Percentiles rank a stretch among this genome's conserved stretches.
These are phyloP conservation scores for Pseudocercospora vitis DNA, from an alignment of 2,329 filamentous ascomycete species.

Conservation along the genomic window DNA sequence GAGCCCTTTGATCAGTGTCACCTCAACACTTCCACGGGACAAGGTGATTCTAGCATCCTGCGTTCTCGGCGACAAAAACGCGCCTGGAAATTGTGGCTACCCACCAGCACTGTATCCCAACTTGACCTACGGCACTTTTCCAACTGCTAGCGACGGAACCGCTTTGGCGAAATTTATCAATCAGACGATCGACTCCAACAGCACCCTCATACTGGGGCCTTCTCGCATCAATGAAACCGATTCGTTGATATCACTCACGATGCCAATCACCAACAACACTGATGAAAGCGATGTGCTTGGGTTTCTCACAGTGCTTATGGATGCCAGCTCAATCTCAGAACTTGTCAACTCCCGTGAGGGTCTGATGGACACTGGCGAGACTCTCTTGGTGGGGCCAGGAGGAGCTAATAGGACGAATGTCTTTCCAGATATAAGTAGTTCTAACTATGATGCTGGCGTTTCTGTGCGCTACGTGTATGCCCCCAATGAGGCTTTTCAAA, in stretches of 20 bases:
- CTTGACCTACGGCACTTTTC: conserved; percentile 59
- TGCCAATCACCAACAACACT: conserved; percentile 71
- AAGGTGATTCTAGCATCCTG: no score
- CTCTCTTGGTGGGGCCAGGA: conserved; percentile 68
- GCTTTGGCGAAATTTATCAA: no score
- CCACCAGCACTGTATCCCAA: conserved; percentile 75
- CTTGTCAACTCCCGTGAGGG: conserved; percentile 67
- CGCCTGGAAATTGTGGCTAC: conserved; percentile 63
- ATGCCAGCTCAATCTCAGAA: conserved; percentile 63
- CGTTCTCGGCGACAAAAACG: conserved; percentile 50
- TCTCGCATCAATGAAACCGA: conserved; percentile 69
- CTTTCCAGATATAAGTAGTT: no score
- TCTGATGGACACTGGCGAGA: conserved; percentile 66
- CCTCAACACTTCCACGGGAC: no score
- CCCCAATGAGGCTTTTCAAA: conserved; percentile 32
- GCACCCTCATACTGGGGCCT: conserved; percentile 73
- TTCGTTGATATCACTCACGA: conserved; percentile 75
- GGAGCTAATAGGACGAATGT: conserved; percentile 65
- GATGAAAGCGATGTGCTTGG: conserved; percentile 66
- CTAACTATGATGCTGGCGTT: no score
- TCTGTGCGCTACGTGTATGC: no score
- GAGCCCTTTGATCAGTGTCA: conserved; percentile 64
- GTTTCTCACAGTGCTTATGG: conserved; percentile 78
- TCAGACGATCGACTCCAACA: conserved; percentile 31
- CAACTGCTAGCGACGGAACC: neutral